Evolutionary conservation across 202 grass and related monocot genomes (phyloP), one percentile per base, ranked within the genome.

Genomic region (Setaria italica): DNA sequence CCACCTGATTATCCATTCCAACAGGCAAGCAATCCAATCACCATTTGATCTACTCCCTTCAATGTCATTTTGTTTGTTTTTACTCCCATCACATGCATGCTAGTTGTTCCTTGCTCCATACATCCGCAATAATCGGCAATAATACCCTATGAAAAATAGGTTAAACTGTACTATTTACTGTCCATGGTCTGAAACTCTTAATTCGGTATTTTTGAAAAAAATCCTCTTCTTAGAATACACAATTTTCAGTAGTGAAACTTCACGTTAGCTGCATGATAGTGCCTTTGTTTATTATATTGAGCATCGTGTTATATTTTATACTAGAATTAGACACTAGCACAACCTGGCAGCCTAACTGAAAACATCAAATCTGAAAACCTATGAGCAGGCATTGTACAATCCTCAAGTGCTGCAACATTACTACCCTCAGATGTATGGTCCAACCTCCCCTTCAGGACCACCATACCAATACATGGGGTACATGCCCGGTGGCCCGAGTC

Each of bases 1-100:
- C 88, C 91, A 87, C 65, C 79, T 49, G 93, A 95, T 71, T 95
- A 94, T 87, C 84, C 62, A 69, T 94, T 92, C 62, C 91, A 94
- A 48, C 96, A 92, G 82, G 96, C 76, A 91, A 90, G 78, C 67
- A 14, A 41, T 67, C 19, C 33, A 37, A 11, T 71, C 39, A 72
- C 25, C 25, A 56, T 68, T 72, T 63, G 21, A 70, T 80, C 39
- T 35, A 34, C 16, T 43, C 16, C 6, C 3, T 56, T 56, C 50
- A 37, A 58, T 79, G 37, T 3, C 53, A 76, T 70, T 65, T 74
- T 65, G 80, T 4, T 60, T 71, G 37, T 68, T 82, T 89, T 82
- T 72, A 71, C 13, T 81, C 32, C 25, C 16, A 50, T 66, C 39
- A 43, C 58, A 79, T 67, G 88, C 66, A 70, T 42, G 49, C 4